phyloP scores from a whole-genome alignment of 164 flowering plant species.

The Litsea cubeba region DNA sequence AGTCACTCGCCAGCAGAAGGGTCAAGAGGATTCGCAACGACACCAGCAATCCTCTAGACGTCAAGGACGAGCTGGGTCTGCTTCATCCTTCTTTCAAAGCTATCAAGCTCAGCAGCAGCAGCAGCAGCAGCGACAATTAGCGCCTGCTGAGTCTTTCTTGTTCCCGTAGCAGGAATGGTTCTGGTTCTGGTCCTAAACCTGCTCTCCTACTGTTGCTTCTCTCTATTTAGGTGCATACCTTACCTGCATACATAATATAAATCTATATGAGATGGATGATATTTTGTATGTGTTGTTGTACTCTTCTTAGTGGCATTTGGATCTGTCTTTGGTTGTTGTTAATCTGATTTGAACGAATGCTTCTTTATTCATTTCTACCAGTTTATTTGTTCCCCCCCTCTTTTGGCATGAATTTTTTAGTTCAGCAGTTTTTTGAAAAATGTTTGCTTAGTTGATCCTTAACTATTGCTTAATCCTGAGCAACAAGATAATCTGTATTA shows the following conservation, averaged over 20 bases:
- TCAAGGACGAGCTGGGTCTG: slow-evolving; percentile 58
- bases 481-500: too few relatives aligned
- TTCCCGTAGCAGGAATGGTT: neutral
- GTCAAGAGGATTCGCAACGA: slow-evolving; percentile 64
- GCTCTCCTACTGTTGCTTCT: neutral
- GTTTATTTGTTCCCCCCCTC: too few relatives aligned
- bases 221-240: too few relatives aligned
- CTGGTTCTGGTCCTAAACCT: neutral
- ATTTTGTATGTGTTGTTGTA: too few relatives aligned
- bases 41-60: slow-evolving; percentile 54
- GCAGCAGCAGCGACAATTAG: too few relatives aligned
- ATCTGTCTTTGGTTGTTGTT: neutral
- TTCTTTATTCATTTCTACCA: too few relatives aligned
- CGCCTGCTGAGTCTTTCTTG: neutral
- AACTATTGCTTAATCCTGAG: too few relatives aligned
- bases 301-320: too few relatives aligned
- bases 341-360: neutral
- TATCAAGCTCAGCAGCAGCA: slow-evolving; percentile 32
- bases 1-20: slow-evolving; percentile 49
- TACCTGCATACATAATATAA: too few relatives aligned
- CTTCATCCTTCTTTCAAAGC: slow-evolving; percentile 76
- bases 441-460: too few relatives aligned
- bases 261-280: neutral
- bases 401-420: too few relatives aligned
- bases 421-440: too few relatives aligned